Percentiles rank a stretch among this genome's conserved stretches.
phyloP scores from a whole-genome alignment of 192 early-diverging fungal species.

The Fimicolochytrium jonesii region DNA sequence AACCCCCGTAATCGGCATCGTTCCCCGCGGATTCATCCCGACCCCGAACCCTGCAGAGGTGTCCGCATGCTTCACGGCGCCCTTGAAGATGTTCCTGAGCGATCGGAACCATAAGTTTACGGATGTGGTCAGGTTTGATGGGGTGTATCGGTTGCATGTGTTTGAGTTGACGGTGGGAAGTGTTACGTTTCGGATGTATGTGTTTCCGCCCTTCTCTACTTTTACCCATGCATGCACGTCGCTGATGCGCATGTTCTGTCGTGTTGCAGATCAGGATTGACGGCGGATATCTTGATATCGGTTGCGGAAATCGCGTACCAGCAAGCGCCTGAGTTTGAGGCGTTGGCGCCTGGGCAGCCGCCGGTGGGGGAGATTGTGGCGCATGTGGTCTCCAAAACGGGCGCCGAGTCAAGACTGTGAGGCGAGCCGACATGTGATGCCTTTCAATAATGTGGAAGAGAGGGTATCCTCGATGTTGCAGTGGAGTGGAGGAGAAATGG shows the following conservation, averaged over 20 bases:
- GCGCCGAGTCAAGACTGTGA: too few species aligned
- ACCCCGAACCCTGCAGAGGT: conserved; percentile 28
- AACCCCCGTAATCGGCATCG: conserved; percentile 24
- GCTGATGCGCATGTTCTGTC: too few species aligned
- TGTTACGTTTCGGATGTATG: too few species aligned
- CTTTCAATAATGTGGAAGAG: too few species aligned
- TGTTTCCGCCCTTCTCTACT: too few species aligned
- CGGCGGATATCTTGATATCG: conserved; percentile 22
- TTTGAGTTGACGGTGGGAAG: too few species aligned
- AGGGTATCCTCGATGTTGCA: too few species aligned
- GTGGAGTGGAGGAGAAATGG: too few species aligned
- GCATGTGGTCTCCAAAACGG: too few species aligned
- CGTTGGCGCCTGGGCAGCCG: conserved; percentile 14
- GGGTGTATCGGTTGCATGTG: conserved; percentile 5
- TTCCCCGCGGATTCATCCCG: conserved; percentile 4
- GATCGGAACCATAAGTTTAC: conserved; percentile 1
- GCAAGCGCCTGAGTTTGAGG: conserved; percentile 6
- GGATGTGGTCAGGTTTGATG: conserved; percentile 13
- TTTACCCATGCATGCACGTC: too few species aligned
- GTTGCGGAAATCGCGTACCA: conserved; percentile 13
- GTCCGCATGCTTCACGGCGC: conserved; percentile 26
- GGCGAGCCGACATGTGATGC: too few species aligned
- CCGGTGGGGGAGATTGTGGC: too few species aligned
- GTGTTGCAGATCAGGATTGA: conserved; percentile 17
- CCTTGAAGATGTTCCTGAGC: conserved; percentile 19